Base-by-base conservation (phyloP, 2,329 filamentous ascomycete species). In the Emericellopsis cladophorae region DNA sequence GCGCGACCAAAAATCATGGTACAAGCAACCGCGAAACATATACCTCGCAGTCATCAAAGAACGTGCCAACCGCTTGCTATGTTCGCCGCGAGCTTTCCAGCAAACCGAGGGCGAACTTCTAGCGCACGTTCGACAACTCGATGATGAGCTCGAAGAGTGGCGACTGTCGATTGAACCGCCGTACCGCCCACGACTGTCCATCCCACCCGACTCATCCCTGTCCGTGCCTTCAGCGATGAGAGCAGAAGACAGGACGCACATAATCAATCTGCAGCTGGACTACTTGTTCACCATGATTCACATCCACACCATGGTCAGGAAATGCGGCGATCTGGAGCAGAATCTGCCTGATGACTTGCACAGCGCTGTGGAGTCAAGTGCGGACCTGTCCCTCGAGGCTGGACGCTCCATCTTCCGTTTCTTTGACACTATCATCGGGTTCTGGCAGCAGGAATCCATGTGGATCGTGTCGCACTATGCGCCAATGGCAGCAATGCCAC, bases 141-240 rank as follows among this genome's bases (percentile, higher is more conserved):
- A 58, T 6, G 46, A 56, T 18, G 54, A 58, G n/a, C 47, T 58
- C 15, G 55, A 58, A 37, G 44, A 44, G n/a, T 58, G 55, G 55
- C 46, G 55, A 5, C 34, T 56, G n/a, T 51, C 52, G 0, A 40
- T 58, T 16, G 18, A 15, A 36, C 37, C 36, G 31, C 29, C 36
- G 6, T 36, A 42, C 37, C 41, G 41, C 2, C 41, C 41, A 8
- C 23, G 36, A 24, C 41, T 42, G 7, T 42, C 41, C 29, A 39
- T 42, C 21, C 36, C 41, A 6, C 22, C 36, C 12, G 41, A 42
- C 12, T 42, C 36, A 14, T 24, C 21, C 15, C 18, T 21, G 21
- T 22, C 41, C 11, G 15, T 36, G 10, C 36, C 31, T 18, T 26
- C 34, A n/a, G 24, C 29, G 14, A 31, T 37, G 36, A 34, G n/a